Conservation (phyloP, 2,329 filamentous ascomycete genomes). For the Eutypa lata region DNA sequence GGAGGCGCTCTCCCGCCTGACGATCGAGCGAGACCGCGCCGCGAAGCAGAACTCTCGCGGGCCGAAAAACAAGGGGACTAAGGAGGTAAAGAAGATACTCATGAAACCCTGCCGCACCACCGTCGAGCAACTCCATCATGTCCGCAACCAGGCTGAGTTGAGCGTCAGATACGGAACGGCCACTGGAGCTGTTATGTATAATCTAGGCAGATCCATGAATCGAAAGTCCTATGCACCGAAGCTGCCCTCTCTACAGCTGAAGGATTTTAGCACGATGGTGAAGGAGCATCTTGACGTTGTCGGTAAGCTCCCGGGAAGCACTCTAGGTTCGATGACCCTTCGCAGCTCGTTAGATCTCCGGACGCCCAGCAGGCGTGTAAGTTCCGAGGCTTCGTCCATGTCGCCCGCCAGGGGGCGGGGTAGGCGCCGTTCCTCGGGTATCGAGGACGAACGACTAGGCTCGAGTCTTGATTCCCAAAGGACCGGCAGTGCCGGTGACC, state of each 20-base stretch:
- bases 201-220: slow-evolving; percentile 16
- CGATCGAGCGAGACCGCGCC: slow-evolving; percentile 14
- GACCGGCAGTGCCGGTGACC: background rate
- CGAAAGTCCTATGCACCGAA: background rate
- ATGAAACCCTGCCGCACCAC: slow-evolving; percentile 12
- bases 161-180: slow-evolving; percentile 10
- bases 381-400: background rate
- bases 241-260: slow-evolving; percentile 15
- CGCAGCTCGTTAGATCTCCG: slow-evolving; percentile 16
- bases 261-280: background rate
- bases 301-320: background rate
- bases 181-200: slow-evolving; percentile 12
- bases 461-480: background rate
- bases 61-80: slow-evolving; percentile 14
- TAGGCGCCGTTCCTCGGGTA: slow-evolving; percentile 8
- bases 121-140: slow-evolving; percentile 12
- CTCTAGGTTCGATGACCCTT: slow-evolving; percentile 2
- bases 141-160: slow-evolving; percentile 11
- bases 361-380: background rate
- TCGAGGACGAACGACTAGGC: background rate
- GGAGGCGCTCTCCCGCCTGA: slow-evolving; percentile 10
- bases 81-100: slow-evolving; percentile 16
- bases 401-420: slow-evolving; percentile 12
- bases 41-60: slow-evolving; percentile 8
- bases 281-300: background rate